Conservation (phyloP, 2,329 filamentous ascomycete genomes). For the Macrophomina tecta region DNA sequence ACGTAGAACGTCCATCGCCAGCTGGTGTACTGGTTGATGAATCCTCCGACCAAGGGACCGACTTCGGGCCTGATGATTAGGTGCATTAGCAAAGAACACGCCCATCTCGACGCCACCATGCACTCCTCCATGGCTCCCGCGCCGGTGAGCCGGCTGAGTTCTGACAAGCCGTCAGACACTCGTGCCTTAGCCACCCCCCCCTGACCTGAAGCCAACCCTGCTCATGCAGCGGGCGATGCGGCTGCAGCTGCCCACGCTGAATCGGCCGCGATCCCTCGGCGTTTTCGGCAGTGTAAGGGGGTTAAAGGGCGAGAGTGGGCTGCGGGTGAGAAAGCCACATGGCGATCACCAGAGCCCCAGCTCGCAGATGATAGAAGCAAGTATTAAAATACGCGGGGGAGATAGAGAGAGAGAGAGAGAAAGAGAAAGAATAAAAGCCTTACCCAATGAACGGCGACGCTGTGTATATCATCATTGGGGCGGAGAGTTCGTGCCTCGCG, state of each 20-base stretch:
- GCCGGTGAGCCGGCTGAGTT: slow-evolving; percentile 21
- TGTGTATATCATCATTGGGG: slow-evolving; percentile 80
- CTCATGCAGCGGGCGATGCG: slow-evolving; percentile 5
- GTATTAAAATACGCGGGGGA: not conserved
- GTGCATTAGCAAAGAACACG: slow-evolving; percentile 27
- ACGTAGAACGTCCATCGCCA: slow-evolving; percentile 74
- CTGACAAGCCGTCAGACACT: slow-evolving; percentile 9
- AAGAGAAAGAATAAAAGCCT: slow-evolving; percentile 5
- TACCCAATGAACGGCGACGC: slow-evolving; percentile 58
- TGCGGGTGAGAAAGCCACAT: slow-evolving; percentile 12
- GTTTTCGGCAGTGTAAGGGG: slow-evolving; percentile 15
- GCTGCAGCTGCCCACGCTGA: slow-evolving; percentile 5
- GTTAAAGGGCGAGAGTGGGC: not conserved
- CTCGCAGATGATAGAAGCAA: slow-evolving; percentile 25
- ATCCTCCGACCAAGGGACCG: slow-evolving; percentile 71
- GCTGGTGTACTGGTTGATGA: slow-evolving; percentile 75
- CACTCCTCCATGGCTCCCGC: slow-evolving; percentile 19
- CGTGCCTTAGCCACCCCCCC: slow-evolving; percentile 1
- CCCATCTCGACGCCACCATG: slow-evolving; percentile 13
- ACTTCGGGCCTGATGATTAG: slow-evolving; percentile 57
- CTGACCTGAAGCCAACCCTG: slow-evolving; percentile 2
- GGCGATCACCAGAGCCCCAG: slow-evolving; percentile 13
- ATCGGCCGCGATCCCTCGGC: slow-evolving; percentile 3
- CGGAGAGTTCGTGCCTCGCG: slow-evolving; percentile 53
- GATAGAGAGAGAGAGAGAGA: too few relatives aligned